Conservation (phyloP, 2,329 filamentous ascomycete species). For the Chaetomium globosum region DNA sequence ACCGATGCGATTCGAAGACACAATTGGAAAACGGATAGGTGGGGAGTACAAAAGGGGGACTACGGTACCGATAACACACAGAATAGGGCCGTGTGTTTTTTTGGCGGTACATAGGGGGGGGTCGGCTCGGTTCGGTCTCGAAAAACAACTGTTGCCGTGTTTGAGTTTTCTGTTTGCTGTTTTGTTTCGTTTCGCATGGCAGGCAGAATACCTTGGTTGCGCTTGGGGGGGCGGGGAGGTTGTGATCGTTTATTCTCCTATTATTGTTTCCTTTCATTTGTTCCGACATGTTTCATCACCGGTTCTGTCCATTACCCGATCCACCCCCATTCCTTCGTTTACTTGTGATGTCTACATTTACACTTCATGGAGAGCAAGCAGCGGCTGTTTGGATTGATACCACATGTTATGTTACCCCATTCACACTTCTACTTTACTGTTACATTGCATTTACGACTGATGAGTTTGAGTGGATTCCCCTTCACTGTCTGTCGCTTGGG, state of each 20-base stretch:
- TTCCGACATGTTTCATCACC: conserved; percentile 6
- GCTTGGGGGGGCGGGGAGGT: background rate
- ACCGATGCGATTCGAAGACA: background rate
- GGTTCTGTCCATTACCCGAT: background rate
- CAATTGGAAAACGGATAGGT: background rate
- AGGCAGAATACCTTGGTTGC: background rate
- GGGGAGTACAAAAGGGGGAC: background rate
- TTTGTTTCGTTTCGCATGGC: conserved; percentile 14
- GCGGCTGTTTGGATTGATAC: conserved; percentile 21
- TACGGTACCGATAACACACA: background rate
- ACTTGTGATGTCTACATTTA: conserved; percentile 4
- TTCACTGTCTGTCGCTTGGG: conserved; percentile 1
- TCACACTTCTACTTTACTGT: conserved; percentile 4
- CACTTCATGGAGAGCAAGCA: conserved; percentile 14
- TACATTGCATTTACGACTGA: conserved; percentile 15
- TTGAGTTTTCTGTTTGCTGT: background rate
- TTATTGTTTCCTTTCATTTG: background rate
- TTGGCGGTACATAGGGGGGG: background rate
- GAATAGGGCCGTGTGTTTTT: background rate
- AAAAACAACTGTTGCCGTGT: conserved; percentile 11
- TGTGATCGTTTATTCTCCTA: background rate
- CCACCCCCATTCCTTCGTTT: background rate
- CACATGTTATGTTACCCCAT: conserved; percentile 16
- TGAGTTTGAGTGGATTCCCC: conserved; percentile 8
- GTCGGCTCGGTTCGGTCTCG: background rate